Evolutionary conservation across 176 grass and related monocot genomes (phyloP).

Genomic region (Lolium rigidum): DNA sequence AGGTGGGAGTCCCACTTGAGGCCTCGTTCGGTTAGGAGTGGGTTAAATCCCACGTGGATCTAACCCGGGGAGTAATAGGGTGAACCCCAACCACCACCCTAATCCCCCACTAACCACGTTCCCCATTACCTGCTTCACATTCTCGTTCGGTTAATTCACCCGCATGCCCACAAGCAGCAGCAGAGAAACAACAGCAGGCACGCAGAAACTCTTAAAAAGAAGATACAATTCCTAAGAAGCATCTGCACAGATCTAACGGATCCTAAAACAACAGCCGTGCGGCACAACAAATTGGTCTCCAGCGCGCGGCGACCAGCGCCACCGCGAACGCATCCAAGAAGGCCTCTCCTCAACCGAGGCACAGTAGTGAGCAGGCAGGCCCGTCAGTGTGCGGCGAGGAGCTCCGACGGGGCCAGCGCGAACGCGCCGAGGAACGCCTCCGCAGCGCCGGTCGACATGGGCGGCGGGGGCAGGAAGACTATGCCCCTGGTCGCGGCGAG

Average conservation of each 20-base stretch:
- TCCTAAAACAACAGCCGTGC: too few relatives aligned
- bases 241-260: constrained; percentile 43
- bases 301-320: constrained; percentile 50
- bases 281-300: constrained; percentile 9
- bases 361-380: neutral
- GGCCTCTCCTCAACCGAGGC: neutral
- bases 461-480: constrained; percentile 55
- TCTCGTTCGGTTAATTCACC: too few relatives aligned
- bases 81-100: too few relatives aligned
- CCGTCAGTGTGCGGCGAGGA: constrained; percentile 65
- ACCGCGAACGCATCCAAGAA: neutral
- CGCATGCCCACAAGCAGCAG: too few relatives aligned
- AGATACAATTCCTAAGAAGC: neutral
- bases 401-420: constrained; percentile 21
- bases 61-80: too few relatives aligned
- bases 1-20: too few relatives aligned
- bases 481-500: constrained; percentile 60
- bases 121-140: too few relatives aligned
- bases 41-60: too few relatives aligned
- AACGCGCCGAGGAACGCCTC: constrained; percentile 38
- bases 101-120: too few relatives aligned
- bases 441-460: constrained; percentile 28
- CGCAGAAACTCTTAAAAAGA: neutral
- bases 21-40: too few relatives aligned
- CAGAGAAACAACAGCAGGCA: too few relatives aligned